phyloP scores from a whole-genome alignment of 768 basidiomycete genomes.

The Daedaleopsis sinensis region DNA sequence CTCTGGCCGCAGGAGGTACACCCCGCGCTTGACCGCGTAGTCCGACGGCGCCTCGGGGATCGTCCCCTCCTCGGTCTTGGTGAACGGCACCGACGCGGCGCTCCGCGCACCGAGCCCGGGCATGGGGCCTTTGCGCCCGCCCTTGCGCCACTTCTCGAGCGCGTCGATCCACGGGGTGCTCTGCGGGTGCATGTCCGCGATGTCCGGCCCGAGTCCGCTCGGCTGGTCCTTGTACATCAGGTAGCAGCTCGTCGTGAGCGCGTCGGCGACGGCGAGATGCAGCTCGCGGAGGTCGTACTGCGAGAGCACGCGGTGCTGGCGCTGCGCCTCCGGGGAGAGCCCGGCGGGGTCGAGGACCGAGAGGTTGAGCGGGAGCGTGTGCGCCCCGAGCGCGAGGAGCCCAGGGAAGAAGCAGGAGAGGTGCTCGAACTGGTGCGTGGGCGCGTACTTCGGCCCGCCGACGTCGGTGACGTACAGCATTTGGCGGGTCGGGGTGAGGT shows the following conservation, averaged over 20 bases:
- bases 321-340: constrained; percentile 34
- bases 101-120: constrained; percentile 53
- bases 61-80: constrained; percentile 25
- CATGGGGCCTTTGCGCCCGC: constrained; percentile 40
- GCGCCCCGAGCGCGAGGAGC: constrained; percentile 69
- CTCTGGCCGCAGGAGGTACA: constrained; percentile 72
- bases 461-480: constrained; percentile 71
- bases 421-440: constrained; percentile 66
- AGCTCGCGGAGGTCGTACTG: constrained; percentile 59
- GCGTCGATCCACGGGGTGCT: constrained; percentile 49
- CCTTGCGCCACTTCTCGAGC: constrained; percentile 48
- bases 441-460: constrained; percentile 32
- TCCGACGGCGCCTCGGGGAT: constrained; percentile 39
- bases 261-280: constrained; percentile 77
- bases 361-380: constrained; percentile 54
- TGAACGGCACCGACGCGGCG: constrained; percentile 38
- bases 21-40: constrained; percentile 48
- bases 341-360: constrained; percentile 49
- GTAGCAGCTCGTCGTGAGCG: constrained; percentile 73
- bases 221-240: constrained; percentile 71
- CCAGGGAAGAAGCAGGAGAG: constrained; percentile 81
- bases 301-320: constrained; percentile 40
- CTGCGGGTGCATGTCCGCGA: constrained; percentile 40
- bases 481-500: constrained; percentile 62
- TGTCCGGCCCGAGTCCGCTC: constrained; percentile 70